Conservation (phyloP, 1,139 yeast genomes). For the Yamadazyma atlantica region DNA sequence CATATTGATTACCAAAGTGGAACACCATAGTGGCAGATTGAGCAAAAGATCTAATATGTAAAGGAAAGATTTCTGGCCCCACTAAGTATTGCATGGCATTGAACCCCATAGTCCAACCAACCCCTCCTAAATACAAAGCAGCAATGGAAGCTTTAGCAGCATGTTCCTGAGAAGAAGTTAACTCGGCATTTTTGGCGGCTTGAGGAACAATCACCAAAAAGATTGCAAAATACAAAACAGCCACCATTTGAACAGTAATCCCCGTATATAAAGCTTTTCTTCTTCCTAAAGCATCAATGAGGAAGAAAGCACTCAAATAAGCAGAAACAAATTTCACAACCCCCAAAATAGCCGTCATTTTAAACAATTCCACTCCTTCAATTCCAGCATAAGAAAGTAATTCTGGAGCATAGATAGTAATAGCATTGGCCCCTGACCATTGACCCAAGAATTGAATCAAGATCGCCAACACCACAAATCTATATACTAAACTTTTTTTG, state of each 20-base stretch:
- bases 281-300: constrained; percentile 49
- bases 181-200: constrained; percentile 29
- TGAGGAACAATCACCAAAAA: constrained; percentile 49
- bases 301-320: constrained; percentile 45
- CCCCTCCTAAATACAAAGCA: constrained; percentile 51
- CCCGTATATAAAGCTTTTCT: constrained; percentile 42
- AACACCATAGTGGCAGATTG: constrained; percentile 55
- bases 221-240: constrained; percentile 42
- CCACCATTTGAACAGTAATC: constrained; percentile 30
- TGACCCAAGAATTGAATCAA: constrained; percentile 55
- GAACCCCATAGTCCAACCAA: constrained; percentile 66
- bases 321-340: constrained; percentile 47
- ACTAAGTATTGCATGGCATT: constrained; percentile 58
- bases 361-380: constrained; percentile 31
- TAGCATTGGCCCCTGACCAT: constrained; percentile 64
- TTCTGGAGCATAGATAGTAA: constrained; percentile 60
- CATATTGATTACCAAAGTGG: constrained; percentile 61
- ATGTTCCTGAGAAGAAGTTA: constrained; percentile 28
- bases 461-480: constrained; percentile 44
- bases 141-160: constrained; percentile 56
- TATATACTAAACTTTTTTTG: constrained; percentile 39
- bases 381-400: constrained; percentile 54
- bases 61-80: constrained; percentile 60
- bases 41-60: constrained; percentile 53
- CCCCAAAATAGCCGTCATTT: constrained; percentile 50